phyloP scores from a whole-genome alignment of 495 filamentous ascomycete genomes.

The Penicillium bialowiezense region DNA sequence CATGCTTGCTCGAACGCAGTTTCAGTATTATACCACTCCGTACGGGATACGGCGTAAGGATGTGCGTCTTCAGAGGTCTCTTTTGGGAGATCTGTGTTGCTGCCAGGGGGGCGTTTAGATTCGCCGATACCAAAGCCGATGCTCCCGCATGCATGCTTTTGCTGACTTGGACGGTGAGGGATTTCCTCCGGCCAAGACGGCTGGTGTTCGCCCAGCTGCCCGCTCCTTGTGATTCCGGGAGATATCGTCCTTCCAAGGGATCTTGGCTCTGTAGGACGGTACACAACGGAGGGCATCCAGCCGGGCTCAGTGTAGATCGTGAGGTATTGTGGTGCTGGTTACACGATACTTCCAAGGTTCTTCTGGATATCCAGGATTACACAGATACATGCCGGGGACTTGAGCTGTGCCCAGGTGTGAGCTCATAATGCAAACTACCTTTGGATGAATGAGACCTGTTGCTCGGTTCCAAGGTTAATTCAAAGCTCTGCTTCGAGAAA shows the following conservation, averaged over 20 bases:
- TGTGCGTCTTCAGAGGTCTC: background rate
- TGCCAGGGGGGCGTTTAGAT: conserved; percentile 1
- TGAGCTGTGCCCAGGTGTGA: too few relatives aligned
- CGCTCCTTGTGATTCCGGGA: background rate
- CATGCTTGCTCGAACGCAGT: background rate
- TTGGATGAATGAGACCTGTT: too few relatives aligned
- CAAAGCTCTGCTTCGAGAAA: too few relatives aligned
- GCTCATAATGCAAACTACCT: too few relatives aligned
- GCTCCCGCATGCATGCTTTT: background rate
- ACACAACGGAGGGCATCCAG: background rate
- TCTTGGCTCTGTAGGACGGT: conserved; percentile 8
- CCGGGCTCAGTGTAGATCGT: background rate
- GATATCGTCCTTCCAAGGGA: background rate
- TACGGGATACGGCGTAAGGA: background rate
- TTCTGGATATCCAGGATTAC: background rate
- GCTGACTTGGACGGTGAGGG: background rate
- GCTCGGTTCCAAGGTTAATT: background rate
- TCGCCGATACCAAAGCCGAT: background rate
- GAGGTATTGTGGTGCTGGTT: background rate
- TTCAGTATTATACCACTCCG: too few relatives aligned
- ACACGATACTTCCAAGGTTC: background rate
- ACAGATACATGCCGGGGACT: too few relatives aligned
- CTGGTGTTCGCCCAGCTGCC: background rate
- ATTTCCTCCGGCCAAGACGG: conserved; percentile 3
- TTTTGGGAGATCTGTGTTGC: background rate